phyloP scores from a whole-genome alignment of 1,284 basidiomycete species.

The Anthracocystis walkeri region DNA sequence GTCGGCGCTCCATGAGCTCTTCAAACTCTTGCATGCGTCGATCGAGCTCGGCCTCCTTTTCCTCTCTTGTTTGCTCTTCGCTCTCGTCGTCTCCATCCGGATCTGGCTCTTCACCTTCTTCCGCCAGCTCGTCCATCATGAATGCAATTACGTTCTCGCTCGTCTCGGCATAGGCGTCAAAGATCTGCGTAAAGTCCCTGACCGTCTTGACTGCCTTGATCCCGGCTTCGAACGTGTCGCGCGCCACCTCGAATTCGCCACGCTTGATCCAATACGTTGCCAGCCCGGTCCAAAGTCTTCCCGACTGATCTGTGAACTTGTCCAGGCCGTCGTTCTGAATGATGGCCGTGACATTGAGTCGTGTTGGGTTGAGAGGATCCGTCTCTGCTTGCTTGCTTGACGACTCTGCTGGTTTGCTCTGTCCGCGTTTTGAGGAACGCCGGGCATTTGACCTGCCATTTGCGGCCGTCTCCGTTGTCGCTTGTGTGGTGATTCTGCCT shows the following conservation, averaged over 20 bases:
- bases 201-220: constrained; percentile 88
- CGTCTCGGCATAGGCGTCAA: constrained; percentile 96
- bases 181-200: constrained; percentile 97
- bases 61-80: constrained; percentile 70
- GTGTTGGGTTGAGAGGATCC: constrained; percentile 79
- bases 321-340: constrained; percentile 85
- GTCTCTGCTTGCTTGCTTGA: constrained; percentile 75
- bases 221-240: constrained; percentile 87
- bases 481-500: background rate
- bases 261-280: constrained; percentile 99
- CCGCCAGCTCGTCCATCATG: constrained; percentile 85
- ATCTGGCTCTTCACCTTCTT: constrained; percentile 66
- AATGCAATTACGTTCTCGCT: constrained; percentile 90
- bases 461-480: constrained; percentile 1
- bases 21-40: constrained; percentile 92
- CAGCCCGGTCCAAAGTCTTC: constrained; percentile 92
- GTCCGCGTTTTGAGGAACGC: constrained; percentile 72
- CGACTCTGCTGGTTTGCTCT: constrained; percentile 70
- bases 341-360: constrained; percentile 87
- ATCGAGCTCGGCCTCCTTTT: constrained; percentile 89
- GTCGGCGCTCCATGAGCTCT: constrained; percentile 91
- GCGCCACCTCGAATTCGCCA: constrained; percentile 90
- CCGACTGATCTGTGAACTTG: constrained; percentile 94
- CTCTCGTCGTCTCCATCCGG: constrained; percentile 37
- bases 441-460: constrained; percentile 6